Evolutionary conservation across 495 filamentous ascomycete species (phyloP), one percentile per base, ranked within the genome.

Genomic region (Copromyces sp.): DNA sequence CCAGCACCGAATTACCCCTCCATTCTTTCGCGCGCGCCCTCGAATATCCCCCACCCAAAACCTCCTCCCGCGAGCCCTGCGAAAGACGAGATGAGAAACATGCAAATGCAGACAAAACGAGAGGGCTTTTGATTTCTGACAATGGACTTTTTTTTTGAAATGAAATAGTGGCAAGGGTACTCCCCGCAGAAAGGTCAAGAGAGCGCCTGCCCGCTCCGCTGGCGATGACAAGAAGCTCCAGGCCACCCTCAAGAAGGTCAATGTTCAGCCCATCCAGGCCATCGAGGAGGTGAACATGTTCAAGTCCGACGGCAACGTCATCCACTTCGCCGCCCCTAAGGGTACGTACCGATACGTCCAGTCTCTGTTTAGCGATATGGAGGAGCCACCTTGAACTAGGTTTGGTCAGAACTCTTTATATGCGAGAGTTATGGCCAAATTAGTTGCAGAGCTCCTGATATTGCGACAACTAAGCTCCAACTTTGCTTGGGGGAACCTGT

Each of bases 241-340:
- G 86, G 89, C 91, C 53, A 86, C 94, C 71, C 86, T 97, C 45
- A 97, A 96, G 90, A 97, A 97, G 89, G 89, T 97, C 83, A 95
- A 94, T 84, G 93, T 94, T 70, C 94, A 95, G 87, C 94, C 95
- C 79, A 97, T 99, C 86, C 94, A 97, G 87, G 93, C 91, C 72
- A 98, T 99, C 78, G 95, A 99, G 89, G 95, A 99, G 87, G 95
- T 99, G 81, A 99, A 99, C 90, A 99, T 98, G 96, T 98, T 98
- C 90, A 99, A 98, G 90, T 91, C 92, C 83, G 95, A 99, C 80
- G 95, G 95, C 78, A 99, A 99, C 84, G 95, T 99, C 83, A 98
- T 99, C 82, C 95, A 99, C 89, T 99, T 99, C 83, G 90, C 93
- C 79, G 92, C 92, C 75, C 95, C 95, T 70, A 98, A 97, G 86